A percentile compares a stretch with the other conserved stretches of the same genome.
Evolutionary conservation across 495 filamentous ascomycete species (phyloP).

Genomic region (Daldinia bambusicola): DNA sequence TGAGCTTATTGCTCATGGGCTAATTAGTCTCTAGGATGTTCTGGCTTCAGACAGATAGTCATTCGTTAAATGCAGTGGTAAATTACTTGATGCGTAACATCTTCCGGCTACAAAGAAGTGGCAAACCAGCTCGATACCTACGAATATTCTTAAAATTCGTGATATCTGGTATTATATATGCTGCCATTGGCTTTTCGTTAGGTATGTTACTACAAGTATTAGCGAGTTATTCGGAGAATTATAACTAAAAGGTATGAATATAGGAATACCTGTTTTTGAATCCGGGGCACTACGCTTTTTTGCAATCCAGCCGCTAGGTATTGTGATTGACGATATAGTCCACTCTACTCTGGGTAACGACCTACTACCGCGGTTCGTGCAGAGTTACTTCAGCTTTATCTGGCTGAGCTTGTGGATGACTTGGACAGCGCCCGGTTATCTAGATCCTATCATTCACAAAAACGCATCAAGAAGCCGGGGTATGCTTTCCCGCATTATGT

Average conservation of each 20-base stretch:
- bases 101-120: neutral
- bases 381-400: neutral
- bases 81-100: neutral
- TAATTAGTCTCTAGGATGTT: neutral
- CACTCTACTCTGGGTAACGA: neutral
- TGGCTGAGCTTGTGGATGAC: conserved; percentile 1
- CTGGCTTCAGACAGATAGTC: neutral
- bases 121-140: neutral
- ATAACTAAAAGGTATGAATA: neutral
- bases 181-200: neutral
- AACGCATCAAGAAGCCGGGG: neutral
- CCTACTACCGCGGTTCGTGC: neutral
- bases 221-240: neutral
- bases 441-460: neutral
- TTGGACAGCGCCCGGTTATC: neutral
- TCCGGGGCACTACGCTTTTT: neutral
- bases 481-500: neutral
- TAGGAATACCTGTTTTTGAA: neutral
- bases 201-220: neutral
- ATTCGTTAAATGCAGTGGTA: neutral
- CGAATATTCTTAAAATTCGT: neutral
- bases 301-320: neutral
- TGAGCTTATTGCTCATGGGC: neutral
- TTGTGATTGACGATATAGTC: neutral
- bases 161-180: neutral